Percentiles rank a stretch among this genome's conserved stretches.
Evolutionary conservation across 192 early-diverging fungal species (phyloP).

Genomic region (Entomortierella lignicola): DNA sequence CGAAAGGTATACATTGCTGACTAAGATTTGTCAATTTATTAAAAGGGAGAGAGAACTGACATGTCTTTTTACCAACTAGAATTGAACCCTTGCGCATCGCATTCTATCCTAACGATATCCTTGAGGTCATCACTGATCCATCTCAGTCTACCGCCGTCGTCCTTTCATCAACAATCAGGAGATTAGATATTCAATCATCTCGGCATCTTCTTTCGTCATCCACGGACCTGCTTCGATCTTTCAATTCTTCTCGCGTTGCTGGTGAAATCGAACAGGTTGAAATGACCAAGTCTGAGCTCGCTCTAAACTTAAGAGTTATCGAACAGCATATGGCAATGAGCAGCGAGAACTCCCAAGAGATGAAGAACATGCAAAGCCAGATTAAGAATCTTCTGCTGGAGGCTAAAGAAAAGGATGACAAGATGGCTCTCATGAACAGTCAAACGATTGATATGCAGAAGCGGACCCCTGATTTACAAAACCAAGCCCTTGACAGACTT

Average conservation of each 20-base stretch:
- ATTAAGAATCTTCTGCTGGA: conserved; percentile 3
- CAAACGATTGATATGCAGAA: not conserved
- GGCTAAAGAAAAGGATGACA: conserved; percentile 3
- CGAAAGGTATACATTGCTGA: no score
- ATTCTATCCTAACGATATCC: conserved; percentile 6
- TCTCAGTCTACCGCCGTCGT: not conserved
- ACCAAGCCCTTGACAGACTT: not conserved
- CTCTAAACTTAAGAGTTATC: no score
- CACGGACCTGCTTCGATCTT: not conserved
- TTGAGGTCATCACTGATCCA: not conserved
- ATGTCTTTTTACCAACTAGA: not conserved
- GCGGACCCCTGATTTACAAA: not conserved
- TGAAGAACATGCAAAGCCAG: not conserved
- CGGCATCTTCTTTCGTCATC: not conserved
- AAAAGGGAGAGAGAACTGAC: no score
- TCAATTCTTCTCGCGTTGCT: not conserved
- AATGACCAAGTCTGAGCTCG: not conserved
- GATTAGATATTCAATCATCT: not conserved
- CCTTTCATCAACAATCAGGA: no score
- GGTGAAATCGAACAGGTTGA: not conserved
- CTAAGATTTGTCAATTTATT: no score
- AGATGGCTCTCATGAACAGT: not conserved
- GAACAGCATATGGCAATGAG: no score
- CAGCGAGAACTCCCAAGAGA: not conserved
- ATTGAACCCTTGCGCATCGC: not conserved